phyloP scores from a whole-genome alignment of 2,329 filamentous ascomycete genomes.

The Ascosphaera pollenicola region DNA sequence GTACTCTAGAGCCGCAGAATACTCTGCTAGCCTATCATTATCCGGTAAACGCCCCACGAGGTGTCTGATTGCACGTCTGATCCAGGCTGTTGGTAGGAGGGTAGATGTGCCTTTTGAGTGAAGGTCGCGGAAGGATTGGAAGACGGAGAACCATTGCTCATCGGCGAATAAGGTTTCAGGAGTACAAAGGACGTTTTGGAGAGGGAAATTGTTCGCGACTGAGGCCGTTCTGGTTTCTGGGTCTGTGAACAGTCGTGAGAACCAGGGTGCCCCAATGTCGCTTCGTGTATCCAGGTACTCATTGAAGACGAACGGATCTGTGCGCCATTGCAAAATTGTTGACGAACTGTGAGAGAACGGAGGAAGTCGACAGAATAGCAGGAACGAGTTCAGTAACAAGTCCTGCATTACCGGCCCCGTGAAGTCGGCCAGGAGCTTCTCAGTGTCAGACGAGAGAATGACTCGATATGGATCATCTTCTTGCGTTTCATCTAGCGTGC shows the following conservation, averaged over 20 bases:
- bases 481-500: slow-evolving; percentile 49
- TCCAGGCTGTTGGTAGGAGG: slow-evolving; percentile 23
- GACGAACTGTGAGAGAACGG: slow-evolving; percentile 17
- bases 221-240: slow-evolving; percentile 3
- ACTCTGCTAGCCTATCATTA: slow-evolving; percentile 38
- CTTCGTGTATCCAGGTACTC: slow-evolving; percentile 14
- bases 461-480: slow-evolving; percentile 69
- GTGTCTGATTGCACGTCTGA: slow-evolving; percentile 33
- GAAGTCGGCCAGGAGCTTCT: slow-evolving; percentile 31
- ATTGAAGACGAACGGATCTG: slow-evolving; percentile 32
- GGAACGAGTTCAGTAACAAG: slow-evolving; percentile 44
- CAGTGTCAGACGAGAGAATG: slow-evolving; percentile 57
- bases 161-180: slow-evolving; percentile 32
- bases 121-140: slow-evolving; percentile 9
- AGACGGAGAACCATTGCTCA: slow-evolving; percentile 26
- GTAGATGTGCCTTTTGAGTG: slow-evolving; percentile 9
- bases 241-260: slow-evolving; percentile 4
- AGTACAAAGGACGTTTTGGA: slow-evolving; percentile 19
- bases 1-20: slow-evolving; percentile 46
- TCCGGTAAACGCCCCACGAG: slow-evolving; percentile 25
- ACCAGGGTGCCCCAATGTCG: slow-evolving; percentile 9
- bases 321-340: slow-evolving; percentile 17
- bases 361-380: slow-evolving; percentile 45
- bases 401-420: slow-evolving; percentile 13
- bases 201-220: slow-evolving; percentile 14